These are phyloP conservation scores for Erodium maritimum DNA, from an alignment of 345 rosid species.

Conservation along the genomic window DNA sequence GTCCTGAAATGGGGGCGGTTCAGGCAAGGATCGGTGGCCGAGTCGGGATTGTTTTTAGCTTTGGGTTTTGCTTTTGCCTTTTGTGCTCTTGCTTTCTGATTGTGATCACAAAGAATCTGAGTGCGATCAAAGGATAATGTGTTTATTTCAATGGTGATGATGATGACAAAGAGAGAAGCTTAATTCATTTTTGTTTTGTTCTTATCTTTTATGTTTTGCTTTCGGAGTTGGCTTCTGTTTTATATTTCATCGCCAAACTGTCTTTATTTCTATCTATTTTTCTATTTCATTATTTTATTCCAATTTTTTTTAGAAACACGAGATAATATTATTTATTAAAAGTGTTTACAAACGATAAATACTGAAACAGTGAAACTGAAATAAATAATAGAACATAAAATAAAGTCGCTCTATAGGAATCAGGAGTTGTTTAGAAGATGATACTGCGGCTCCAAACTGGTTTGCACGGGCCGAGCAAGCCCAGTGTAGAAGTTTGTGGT, in stretches of 20 bases:
- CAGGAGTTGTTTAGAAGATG: too few relatives aligned
- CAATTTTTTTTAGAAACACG: too few relatives aligned
- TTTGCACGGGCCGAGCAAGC: too few relatives aligned
- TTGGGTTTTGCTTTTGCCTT: neutral
- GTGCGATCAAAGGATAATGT: neutral
- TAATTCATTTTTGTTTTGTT: neutral
- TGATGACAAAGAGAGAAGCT: neutral
- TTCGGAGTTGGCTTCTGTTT: neutral
- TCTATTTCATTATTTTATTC: neutral
- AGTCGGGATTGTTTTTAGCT: neutral
- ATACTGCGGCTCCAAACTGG: too few relatives aligned
- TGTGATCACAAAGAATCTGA: neutral
- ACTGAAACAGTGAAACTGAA: too few relatives aligned
- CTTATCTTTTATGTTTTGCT: neutral
- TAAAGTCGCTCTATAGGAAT: too few relatives aligned
- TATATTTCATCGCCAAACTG: neutral
- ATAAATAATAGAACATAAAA: too few relatives aligned
- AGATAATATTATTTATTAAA: too few relatives aligned
- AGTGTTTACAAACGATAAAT: too few relatives aligned
- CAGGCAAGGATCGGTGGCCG: too few relatives aligned
- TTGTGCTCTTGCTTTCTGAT: neutral
- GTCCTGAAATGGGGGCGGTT: neutral
- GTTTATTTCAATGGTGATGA: neutral
- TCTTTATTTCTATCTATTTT: too few relatives aligned
- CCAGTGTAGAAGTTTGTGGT: too few relatives aligned